Conservation (phyloP, 2,329 filamentous ascomycete genomes). For the Ustulina deusta region DNA sequence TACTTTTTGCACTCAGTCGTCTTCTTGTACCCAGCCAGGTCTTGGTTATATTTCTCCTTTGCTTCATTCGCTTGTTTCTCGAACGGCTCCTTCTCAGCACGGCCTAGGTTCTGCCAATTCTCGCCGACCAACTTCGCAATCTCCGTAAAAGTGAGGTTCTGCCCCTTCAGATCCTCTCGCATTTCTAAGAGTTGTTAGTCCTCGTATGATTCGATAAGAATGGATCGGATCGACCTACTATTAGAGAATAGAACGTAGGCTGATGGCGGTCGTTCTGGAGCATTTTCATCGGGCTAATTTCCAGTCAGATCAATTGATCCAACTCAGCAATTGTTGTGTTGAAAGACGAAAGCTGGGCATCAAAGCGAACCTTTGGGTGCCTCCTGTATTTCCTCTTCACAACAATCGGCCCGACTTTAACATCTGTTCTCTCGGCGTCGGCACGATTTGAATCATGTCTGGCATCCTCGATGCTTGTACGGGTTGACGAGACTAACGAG, state of each 20-base stretch:
- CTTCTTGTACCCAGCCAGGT: conserved; percentile 81
- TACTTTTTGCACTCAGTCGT: conserved; percentile 77
- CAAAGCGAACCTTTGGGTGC: conserved; percentile 74
- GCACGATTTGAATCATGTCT: conserved; percentile 66
- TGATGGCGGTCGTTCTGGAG: conserved; percentile 82
- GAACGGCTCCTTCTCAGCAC: conserved; percentile 76
- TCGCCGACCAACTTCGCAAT: conserved; percentile 87
- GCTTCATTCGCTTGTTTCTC: conserved; percentile 78
- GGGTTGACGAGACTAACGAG: conserved; percentile 63
- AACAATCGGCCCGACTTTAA: conserved; percentile 56
- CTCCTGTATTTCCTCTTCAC: conserved; percentile 81
- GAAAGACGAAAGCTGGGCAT: not conserved
- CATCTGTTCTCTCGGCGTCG: conserved; percentile 59
- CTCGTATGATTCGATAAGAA: too few species aligned
- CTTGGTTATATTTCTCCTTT: conserved; percentile 82
- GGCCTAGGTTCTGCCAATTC: conserved; percentile 79
- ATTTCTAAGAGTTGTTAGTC: conserved; percentile 65
- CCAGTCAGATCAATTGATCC: conserved; percentile 20
- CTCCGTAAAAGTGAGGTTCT: conserved; percentile 83
- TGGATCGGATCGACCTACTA: conserved; percentile 63
- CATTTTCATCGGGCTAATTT: conserved; percentile 77
- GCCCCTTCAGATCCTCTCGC: conserved; percentile 80
- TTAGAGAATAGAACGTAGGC: conserved; percentile 90
- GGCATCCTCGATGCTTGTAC: conserved; percentile 64
- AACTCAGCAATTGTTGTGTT: not conserved